A percentile compares a stretch with the other conserved stretches of the same genome.
phyloP scores from a whole-genome alignment of 2,329 filamentous ascomycete species.

The Microascus cirrosus region DNA sequence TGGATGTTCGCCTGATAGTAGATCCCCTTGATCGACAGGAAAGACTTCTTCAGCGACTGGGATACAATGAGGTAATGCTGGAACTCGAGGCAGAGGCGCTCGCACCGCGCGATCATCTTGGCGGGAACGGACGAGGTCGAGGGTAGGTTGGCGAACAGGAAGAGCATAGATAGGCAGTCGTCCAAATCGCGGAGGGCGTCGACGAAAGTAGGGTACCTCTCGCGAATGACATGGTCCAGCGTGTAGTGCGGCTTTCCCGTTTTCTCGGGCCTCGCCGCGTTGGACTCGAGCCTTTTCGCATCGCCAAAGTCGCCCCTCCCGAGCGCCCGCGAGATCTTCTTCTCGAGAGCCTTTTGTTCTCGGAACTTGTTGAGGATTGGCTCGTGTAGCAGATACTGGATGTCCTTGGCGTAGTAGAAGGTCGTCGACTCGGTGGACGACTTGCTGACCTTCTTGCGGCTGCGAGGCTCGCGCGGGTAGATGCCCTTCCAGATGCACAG shows the following conservation, averaged over 20 bases:
- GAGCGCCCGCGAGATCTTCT: conserved; percentile 91
- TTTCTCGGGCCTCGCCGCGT: conserved; percentile 81
- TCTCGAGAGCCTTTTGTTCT: conserved; percentile 91
- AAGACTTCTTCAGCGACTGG: conserved; percentile 86
- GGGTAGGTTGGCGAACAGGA: conserved; percentile 92
- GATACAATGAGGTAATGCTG: conserved; percentile 95
- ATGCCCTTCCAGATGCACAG: conserved; percentile 99
- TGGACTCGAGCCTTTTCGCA: conserved; percentile 74
- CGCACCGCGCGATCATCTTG: conserved; percentile 92
- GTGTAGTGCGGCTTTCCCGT: conserved; percentile 82
- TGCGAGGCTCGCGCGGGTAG: conserved; percentile 92
- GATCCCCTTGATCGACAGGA: conserved; percentile 97
- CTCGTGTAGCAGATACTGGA: conserved; percentile 96
- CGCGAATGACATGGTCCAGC: conserved; percentile 92
- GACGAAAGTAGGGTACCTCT: conserved; percentile 94
- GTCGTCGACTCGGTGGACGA: conserved; percentile 84
- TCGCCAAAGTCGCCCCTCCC: conserved; percentile 85
- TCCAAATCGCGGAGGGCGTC: conserved; percentile 91
- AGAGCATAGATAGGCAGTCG: conserved; percentile 93
- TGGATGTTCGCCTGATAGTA: conserved; percentile 98
- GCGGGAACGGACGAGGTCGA: conserved; percentile 81
- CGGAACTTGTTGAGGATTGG: conserved; percentile 89
- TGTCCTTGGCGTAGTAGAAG: conserved; percentile 88
- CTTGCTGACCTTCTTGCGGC: conserved; percentile 93
- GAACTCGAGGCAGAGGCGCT: conserved; percentile 88